A percentile compares a stretch with the other conserved stretches of the same genome.
Evolutionary conservation across 169 alveolate species (phyloP).

Genomic region (Cryptosporidium sp.): DNA sequence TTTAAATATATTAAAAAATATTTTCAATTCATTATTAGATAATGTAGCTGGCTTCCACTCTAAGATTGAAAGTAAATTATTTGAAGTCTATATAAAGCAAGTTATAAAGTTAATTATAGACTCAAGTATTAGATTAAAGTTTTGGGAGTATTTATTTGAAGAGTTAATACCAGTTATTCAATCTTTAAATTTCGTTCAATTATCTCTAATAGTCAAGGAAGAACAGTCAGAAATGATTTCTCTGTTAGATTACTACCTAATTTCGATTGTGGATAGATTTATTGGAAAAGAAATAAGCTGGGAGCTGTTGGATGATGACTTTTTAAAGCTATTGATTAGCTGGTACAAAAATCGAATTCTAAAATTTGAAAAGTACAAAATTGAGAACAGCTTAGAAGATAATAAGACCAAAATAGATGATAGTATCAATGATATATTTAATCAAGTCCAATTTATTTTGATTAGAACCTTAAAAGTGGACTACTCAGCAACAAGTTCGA

Average conservation of each 20-base stretch:
- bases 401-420: not conserved
- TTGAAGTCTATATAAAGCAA: constrained; percentile 5
- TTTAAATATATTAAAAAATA: constrained; percentile 19
- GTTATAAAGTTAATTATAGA: constrained; percentile 31
- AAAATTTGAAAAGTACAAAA: not conserved
- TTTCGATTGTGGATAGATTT: not conserved
- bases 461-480: constrained; percentile 33
- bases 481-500: not conserved
- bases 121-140: constrained; percentile 5
- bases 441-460: constrained; percentile 33
- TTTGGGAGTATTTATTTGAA: constrained; percentile 52
- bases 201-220: not conserved
- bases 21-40: constrained; percentile 49
- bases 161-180: constrained; percentile 37
- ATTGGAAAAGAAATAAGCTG: constrained; percentile 9
- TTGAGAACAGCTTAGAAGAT: not conserved
- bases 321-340: not conserved
- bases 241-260: constrained; percentile 17
- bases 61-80: not conserved
- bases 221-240: not conserved
- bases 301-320: constrained; percentile 1
- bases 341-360: constrained; percentile 37
- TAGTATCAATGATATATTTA: not conserved
- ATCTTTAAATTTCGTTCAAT: not conserved
- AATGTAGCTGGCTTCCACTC: not conserved